These are phyloP conservation scores for Aspergillus carbonarius DNA, from an alignment of 2,329 filamentous ascomycete genomes.

Conservation along the genomic window DNA sequence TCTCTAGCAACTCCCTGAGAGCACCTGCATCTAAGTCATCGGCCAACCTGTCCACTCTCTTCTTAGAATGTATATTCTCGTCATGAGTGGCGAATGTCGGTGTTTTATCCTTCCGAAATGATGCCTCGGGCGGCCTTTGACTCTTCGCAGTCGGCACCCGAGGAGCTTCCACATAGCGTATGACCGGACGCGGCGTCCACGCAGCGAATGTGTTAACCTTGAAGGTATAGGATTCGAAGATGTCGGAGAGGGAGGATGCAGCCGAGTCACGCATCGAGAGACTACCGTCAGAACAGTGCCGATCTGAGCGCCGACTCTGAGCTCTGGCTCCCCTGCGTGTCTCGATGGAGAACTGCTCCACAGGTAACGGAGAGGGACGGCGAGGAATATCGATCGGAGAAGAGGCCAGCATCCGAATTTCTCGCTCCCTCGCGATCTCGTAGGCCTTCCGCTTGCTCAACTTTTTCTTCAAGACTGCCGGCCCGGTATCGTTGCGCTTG, in stretches of 20 bases:
- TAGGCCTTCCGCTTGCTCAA: constrained; percentile 75
- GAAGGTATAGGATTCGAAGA: constrained; percentile 73
- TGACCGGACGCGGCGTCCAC: constrained; percentile 80
- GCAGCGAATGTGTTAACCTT: constrained; percentile 76
- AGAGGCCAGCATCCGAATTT: constrained; percentile 81
- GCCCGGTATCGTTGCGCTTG: constrained; percentile 61
- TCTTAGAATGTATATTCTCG: constrained; percentile 61
- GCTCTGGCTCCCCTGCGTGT: constrained; percentile 47
- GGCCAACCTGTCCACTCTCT: constrained; percentile 66
- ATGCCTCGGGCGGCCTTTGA: constrained; percentile 49
- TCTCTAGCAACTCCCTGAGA: constrained; percentile 83
- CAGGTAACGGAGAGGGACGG: constrained; percentile 60
- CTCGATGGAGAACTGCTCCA: constrained; percentile 61
- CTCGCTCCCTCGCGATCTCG: constrained; percentile 76
- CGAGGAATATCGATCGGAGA: constrained; percentile 61
- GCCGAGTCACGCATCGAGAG: constrained; percentile 72
- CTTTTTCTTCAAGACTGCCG: constrained; percentile 62
- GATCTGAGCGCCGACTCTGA: constrained; percentile 57
- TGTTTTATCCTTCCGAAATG: constrained; percentile 53
- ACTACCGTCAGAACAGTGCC: constrained; percentile 70
- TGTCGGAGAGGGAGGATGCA: constrained; percentile 72
- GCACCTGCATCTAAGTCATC: constrained; percentile 83
- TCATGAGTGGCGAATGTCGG: constrained; percentile 59
- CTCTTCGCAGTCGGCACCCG: constrained; percentile 52
- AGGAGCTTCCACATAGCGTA: constrained; percentile 70